Conservation (phyloP, 495 filamentous ascomycete genomes). For the Penicillium crystallinum region DNA sequence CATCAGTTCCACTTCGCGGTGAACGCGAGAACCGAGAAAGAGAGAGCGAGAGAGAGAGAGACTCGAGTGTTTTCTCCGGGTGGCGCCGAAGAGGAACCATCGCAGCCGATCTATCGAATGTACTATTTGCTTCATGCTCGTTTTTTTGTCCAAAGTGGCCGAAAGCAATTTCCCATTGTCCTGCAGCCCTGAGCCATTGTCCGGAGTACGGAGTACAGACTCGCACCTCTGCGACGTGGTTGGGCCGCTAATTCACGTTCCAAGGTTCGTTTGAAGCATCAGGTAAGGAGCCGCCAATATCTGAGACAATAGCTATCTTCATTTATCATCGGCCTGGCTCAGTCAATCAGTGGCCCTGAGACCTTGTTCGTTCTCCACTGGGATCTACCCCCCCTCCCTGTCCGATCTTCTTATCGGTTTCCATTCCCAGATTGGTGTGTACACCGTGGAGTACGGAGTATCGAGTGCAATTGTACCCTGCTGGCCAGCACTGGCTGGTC, state of each 20-base stretch:
- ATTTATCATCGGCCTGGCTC: not conserved
- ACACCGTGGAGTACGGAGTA: not conserved
- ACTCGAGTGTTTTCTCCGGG: not conserved
- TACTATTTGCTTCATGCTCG: not conserved
- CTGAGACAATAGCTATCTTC: slow-evolving; percentile 11
- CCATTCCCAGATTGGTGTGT: not conserved
- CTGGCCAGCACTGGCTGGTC: not conserved
- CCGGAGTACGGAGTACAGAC: too few relatives aligned
- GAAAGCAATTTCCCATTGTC: not conserved
- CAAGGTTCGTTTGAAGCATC: not conserved
- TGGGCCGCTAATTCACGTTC: slow-evolving; percentile 7
- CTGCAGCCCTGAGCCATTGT: too few relatives aligned
- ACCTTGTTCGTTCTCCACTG: not conserved
- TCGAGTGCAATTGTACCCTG: not conserved
- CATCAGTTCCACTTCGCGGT: not conserved
- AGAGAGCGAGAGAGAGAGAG: not conserved
- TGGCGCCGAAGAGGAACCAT: slow-evolving; percentile 3
- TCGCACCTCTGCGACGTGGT: slow-evolving; percentile 5
- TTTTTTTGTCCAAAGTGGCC: not conserved
- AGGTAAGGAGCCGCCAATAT: slow-evolving; percentile 8
- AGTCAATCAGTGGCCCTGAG: slow-evolving; percentile 4
- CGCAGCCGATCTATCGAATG: slow-evolving; percentile 3
- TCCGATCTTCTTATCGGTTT: slow-evolving; percentile 1
- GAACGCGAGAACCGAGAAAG: not conserved
- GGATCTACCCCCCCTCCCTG: not conserved